Conservation (phyloP, 2,329 filamentous ascomycete species). For the Lasiodiplodia citricola region DNA sequence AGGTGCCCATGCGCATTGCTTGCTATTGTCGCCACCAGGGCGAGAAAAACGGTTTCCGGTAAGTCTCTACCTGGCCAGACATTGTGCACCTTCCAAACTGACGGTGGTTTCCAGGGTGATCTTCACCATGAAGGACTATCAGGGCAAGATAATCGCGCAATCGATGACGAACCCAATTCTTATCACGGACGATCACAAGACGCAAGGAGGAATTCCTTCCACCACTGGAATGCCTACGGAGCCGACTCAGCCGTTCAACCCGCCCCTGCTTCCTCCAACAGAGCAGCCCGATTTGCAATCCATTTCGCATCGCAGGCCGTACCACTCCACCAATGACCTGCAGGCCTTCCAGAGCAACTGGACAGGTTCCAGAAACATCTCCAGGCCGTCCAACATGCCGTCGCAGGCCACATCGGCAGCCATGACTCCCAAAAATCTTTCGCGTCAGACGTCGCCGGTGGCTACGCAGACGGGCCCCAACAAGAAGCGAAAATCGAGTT, state of each 20-base stretch:
- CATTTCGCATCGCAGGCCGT: constrained; percentile 56
- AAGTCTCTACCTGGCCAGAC: constrained; percentile 16
- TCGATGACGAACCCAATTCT: constrained; percentile 86
- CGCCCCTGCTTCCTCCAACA: constrained; percentile 9
- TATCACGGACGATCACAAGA: constrained; percentile 97
- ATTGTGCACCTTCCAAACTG: not conserved
- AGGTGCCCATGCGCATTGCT: constrained; percentile 90
- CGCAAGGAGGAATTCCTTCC: constrained; percentile 55
- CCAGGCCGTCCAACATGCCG: constrained; percentile 1
- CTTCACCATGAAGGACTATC: constrained; percentile 84
- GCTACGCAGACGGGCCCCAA: constrained; percentile 65
- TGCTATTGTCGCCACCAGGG: constrained; percentile 93
- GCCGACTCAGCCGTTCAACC: constrained; percentile 30
- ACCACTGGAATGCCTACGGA: constrained; percentile 42
- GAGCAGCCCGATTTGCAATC: constrained; percentile 30
- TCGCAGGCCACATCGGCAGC: constrained; percentile 51
- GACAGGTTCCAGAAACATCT: not conserved
- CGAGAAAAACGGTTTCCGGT: constrained; percentile 83
- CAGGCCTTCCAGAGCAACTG: constrained; percentile 56
- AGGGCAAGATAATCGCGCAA: constrained; percentile 77
- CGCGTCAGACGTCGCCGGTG: constrained; percentile 74
- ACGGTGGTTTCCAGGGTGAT: constrained; percentile 64
- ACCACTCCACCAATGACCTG: constrained; percentile 68
- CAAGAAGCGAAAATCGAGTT: constrained; percentile 83
- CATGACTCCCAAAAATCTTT: constrained; percentile 67